Base-by-base conservation (phyloP, 148 eudicot species). In the Gaultheria prostrata region DNA sequence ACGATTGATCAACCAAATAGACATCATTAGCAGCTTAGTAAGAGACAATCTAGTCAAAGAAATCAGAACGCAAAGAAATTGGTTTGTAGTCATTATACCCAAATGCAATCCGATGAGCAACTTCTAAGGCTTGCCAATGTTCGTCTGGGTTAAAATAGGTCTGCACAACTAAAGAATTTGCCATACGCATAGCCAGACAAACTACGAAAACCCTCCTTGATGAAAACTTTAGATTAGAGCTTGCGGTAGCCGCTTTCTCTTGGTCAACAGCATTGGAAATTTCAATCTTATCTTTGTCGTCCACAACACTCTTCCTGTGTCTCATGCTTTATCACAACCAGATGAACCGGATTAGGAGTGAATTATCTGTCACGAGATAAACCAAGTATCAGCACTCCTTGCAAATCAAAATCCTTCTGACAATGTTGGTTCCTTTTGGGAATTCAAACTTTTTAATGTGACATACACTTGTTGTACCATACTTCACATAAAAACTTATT, bases 91-190 rank as follows among this genome's bases (percentile, higher is more conserved):
- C 0, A 6, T 30, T 75, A 54, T 85, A 96, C 99, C 99, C 99
- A 77, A 94, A 97, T 10, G 89, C 87, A 49, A 94, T 86, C 50
- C 88, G 92, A 84, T 97, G 99, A 17, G 94, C 99, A 82, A 97
- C 98, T 86, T 97, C 99, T 83, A 92, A 91, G 76, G 94, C 92
- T 85, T 97, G 99, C 99, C 99, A 97, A 81, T 97, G 95, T 80
- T 97, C 99, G 89, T 97, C 99, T 0, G 98, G 98, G 85, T 97
- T 97, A 83, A 97, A 97, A 81, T 94, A 97, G 2, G 98, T 97
- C 80, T 97, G 98, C 59, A 97, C 93, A 46, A 97, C 69, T 72
- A 94, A 89, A 32, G 99, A 87, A 85, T 94, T 97, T 50, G 87
- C 74, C 67, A 91, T 69, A 48, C 98, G 93, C 30, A 88, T 28